Evolutionary conservation across 768 basidiomycete genomes (phyloP).

Genomic region (Boletellus sp.): DNA sequence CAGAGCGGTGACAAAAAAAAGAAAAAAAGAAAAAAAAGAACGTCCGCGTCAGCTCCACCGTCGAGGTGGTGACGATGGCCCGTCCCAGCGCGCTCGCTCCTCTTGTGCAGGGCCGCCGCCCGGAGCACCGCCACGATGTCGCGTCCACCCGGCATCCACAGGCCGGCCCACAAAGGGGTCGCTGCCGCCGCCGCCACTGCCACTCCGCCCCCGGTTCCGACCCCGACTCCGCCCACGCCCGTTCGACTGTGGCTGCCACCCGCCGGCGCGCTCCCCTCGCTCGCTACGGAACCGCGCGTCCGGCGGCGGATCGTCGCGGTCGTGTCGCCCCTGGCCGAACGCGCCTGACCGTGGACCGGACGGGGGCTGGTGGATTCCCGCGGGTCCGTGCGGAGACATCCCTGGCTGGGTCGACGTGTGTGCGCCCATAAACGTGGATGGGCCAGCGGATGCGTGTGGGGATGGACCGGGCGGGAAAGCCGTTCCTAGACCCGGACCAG

Average conservation of each 20-base stretch:
- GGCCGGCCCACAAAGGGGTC: slow-evolving; percentile 35
- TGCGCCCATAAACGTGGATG: slow-evolving; percentile 16
- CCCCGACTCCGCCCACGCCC: slow-evolving; percentile 35
- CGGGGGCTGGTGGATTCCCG: slow-evolving; percentile 23
- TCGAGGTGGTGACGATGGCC: slow-evolving; percentile 26
- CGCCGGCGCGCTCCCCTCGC: slow-evolving; percentile 32
- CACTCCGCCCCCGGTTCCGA: slow-evolving; percentile 25
- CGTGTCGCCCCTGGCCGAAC: slow-evolving; percentile 26
- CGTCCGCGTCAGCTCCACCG: slow-evolving; percentile 17
- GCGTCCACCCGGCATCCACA: slow-evolving; percentile 40
- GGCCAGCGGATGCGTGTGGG: background rate
- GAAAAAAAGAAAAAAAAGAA: background rate
- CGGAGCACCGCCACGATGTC: slow-evolving; percentile 29
- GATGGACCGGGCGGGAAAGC: slow-evolving; percentile 8
- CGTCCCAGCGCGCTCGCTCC: slow-evolving; percentile 27
- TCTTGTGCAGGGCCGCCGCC: slow-evolving; percentile 18
- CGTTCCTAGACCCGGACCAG: slow-evolving; percentile 3
- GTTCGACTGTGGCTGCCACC: slow-evolving; percentile 27
- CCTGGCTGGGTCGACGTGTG: slow-evolving; percentile 23
- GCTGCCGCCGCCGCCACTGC: slow-evolving; percentile 3
- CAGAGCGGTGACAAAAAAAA: background rate
- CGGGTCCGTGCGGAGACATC: slow-evolving; percentile 15
- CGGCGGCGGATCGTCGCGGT: slow-evolving; percentile 18
- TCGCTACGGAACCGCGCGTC: slow-evolving; percentile 28
- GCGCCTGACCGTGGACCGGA: slow-evolving; percentile 27